A percentile compares a stretch with the other conserved stretches of the same genome.
These are phyloP conservation scores for Cystobasidium slooffiae DNA, from an alignment of 1,284 basidiomycete genomes.

Conservation along the genomic window DNA sequence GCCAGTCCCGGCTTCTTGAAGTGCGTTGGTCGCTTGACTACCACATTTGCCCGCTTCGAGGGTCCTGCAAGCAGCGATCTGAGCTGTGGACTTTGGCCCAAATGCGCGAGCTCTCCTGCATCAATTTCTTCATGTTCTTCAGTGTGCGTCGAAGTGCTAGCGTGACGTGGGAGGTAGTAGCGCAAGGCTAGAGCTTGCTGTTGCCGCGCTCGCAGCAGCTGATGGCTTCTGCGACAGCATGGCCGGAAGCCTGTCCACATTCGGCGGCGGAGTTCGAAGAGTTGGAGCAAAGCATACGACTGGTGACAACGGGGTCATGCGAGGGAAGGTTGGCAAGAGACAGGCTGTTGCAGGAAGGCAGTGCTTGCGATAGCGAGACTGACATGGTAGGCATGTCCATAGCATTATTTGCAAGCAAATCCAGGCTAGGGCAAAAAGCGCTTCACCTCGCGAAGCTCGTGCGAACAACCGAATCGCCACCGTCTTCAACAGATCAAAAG, in stretches of 20 bases:
- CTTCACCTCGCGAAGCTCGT: too few species aligned
- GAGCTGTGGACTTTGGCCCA: constrained; percentile 31
- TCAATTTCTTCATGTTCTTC: constrained; percentile 8
- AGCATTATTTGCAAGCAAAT: too few species aligned
- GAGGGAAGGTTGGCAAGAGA: neutral
- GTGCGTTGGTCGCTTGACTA: constrained; percentile 29
- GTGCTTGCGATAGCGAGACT: too few species aligned
- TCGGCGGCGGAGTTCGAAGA: neutral
- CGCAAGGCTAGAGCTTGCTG: neutral
- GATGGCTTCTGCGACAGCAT: constrained; percentile 7
- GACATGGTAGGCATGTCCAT: too few species aligned
- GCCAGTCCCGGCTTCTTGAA: constrained; percentile 62
- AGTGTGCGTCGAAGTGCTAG: neutral
- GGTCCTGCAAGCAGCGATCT: constrained; percentile 22
- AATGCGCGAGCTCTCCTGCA: neutral
- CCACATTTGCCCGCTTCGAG: constrained; percentile 24
- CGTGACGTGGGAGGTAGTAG: neutral
- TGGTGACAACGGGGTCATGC: neutral
- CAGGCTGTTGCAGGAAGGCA: too few species aligned
- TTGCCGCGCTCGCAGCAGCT: neutral
- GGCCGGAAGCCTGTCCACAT: constrained; percentile 12
- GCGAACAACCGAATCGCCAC: too few species aligned
- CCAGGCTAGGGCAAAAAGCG: too few species aligned
- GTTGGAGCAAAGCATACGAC: constrained; percentile 8
- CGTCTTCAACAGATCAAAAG: too few species aligned